Evolutionary conservation across 73 alveolate genomes (phyloP), one percentile per base, ranked within the genome.

Genomic region (Vitrella brassicaformis): DNA sequence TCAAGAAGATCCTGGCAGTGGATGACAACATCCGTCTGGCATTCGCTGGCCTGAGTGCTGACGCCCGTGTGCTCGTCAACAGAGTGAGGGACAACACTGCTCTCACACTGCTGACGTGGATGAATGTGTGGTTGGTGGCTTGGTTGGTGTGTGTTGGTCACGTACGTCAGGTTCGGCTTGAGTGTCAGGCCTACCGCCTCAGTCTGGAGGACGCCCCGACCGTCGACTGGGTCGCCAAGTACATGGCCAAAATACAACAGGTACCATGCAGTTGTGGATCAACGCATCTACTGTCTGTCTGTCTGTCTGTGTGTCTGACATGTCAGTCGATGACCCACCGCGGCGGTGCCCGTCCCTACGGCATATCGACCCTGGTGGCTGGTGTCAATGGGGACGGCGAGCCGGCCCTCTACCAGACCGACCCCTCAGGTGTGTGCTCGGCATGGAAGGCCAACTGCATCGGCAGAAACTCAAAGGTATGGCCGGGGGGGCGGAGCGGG

Each of bases 301-400:
- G 56, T 4, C 14, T 39, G 56, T 39, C 22, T 39, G 4, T 39
- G 56, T 39, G 56, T 39, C 14, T 39, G 56, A n/a, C n/a, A n/a
- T n/a, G 4, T 4, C 56, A 39, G 56, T 8, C 4, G 14, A 8
- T 39, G 22, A 39, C 56, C 56, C 56, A 28, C 18, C 27, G 84
- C 75, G 92, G 93, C 47, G 94, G 95, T 19, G 97, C 89, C 31
- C 86, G 97, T 71, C 97, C 95, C 46, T 91, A 87, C 73, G 97
- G 97, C 75, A 81, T 89, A 74, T 87, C 94, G 66, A 81, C 90
- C 47, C 70, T 89, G 65, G 85, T 91, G 65, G 88, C 87, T 1
- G 95, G 97, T 9, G 81, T 78, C 65, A 92, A 81, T 30, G 85
- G 77, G 45, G 73, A 77, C 70, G 83, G 83, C 56, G 84, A 80